Conservation (phyloP, 331 rosid species). For the Cucumis variabilis region DNA sequence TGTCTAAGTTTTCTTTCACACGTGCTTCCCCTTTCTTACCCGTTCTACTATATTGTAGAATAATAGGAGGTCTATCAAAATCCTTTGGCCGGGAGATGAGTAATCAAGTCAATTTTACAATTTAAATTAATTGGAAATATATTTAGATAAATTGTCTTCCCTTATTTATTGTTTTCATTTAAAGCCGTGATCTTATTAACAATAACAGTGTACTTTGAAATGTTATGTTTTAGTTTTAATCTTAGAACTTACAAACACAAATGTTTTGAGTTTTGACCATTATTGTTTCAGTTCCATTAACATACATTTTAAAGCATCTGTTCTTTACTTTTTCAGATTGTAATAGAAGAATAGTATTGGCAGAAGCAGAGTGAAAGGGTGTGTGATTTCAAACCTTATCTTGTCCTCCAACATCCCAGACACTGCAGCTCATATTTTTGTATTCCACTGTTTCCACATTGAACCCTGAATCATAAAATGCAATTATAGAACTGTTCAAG, state of each 20-base stretch:
- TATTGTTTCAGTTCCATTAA: not conserved
- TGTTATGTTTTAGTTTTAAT: not conserved
- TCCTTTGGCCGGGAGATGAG: not conserved
- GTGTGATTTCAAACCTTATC: slow-evolving; percentile 40
- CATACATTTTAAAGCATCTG: not conserved
- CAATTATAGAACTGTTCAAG: slow-evolving; percentile 19
- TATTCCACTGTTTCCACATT: slow-evolving; percentile 55
- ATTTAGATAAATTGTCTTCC: not conserved
- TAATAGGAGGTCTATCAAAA: too few species aligned
- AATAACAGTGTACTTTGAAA: not conserved
- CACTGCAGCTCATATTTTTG: slow-evolving; percentile 47
- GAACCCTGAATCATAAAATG: slow-evolving; percentile 51
- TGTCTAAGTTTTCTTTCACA: too few species aligned
- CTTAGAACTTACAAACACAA: not conserved
- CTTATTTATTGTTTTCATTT: not conserved
- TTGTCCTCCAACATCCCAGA: slow-evolving; percentile 76
- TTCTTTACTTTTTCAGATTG: not conserved
- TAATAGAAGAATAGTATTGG: not conserved
- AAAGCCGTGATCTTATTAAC: not conserved
- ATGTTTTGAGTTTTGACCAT: not conserved
- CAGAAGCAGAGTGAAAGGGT: not conserved
- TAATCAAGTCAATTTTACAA: not conserved
- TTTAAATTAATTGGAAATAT: not conserved
- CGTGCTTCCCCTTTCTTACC: too few species aligned
- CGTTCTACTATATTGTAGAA: too few species aligned